These are phyloP conservation scores for Suhomyces tanzawaensis DNA, from an alignment of 805 yeast species.

Conservation along the genomic window DNA sequence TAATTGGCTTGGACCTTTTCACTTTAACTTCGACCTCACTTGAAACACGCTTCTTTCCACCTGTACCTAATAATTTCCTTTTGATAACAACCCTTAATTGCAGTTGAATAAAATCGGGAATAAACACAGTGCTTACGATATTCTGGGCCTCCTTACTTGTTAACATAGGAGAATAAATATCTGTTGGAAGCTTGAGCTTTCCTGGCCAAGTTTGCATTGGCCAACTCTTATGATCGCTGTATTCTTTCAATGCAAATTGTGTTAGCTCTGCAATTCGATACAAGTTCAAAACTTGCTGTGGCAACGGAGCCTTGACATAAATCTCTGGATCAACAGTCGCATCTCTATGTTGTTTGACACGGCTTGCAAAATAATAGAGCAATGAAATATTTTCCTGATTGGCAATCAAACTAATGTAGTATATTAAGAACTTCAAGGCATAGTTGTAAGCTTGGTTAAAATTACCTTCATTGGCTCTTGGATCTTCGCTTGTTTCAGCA, in stretches of 20 bases:
- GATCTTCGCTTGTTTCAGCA: conserved; percentile 13
- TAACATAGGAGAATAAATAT: conserved; percentile 61
- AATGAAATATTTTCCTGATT: conserved; percentile 67
- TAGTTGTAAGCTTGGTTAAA: conserved; percentile 47
- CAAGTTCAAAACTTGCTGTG: conserved; percentile 38
- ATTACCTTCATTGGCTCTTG: conserved; percentile 12
- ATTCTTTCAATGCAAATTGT: conserved; percentile 59
- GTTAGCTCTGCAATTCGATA: conserved; percentile 73
- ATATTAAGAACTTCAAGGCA: conserved; percentile 58
- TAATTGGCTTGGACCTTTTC: conserved; percentile 7
- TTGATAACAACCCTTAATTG: conserved; percentile 32
- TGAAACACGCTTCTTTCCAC: conserved; percentile 12
- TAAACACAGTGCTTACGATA: conserved; percentile 52
- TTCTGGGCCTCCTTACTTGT: conserved; percentile 56
- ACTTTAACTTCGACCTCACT: conserved; percentile 5
- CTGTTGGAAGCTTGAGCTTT: conserved; percentile 65
- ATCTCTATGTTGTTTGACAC: conserved; percentile 78
- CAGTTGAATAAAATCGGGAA: conserved; percentile 47
- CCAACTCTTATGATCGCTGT: conserved; percentile 63
- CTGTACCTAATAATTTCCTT: conserved; percentile 16
- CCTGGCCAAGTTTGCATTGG: conserved; percentile 80
- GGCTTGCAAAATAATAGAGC: conserved; percentile 70
- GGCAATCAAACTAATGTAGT: conserved; percentile 58
- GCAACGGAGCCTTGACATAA: conserved; percentile 21
- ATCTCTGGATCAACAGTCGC: conserved; percentile 35